Evolutionary conservation across 1,284 basidiomycete genomes (phyloP).

Genomic region (Irpex sp.): DNA sequence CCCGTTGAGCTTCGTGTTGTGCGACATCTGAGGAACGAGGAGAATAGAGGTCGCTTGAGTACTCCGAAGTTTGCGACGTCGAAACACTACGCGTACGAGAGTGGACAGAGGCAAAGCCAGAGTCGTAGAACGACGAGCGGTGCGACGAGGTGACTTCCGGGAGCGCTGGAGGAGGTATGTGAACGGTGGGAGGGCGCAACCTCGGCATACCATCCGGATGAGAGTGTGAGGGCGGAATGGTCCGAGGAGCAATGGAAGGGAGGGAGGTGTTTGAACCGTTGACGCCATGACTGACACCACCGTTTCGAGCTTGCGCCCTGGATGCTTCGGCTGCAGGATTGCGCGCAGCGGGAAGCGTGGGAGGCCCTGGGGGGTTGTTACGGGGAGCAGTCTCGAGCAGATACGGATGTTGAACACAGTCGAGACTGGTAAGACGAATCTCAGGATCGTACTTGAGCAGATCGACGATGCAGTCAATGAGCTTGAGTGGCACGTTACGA

Average conservation of each 20-base stretch:
- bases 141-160: slow-evolving; percentile 52
- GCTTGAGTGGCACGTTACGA: slow-evolving; percentile 69
- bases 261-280: slow-evolving; percentile 31
- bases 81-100: slow-evolving; percentile 29
- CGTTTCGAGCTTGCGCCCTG: slow-evolving; percentile 6
- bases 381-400: slow-evolving; percentile 69
- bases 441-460: slow-evolving; percentile 92
- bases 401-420: slow-evolving; percentile 90
- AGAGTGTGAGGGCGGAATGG: slow-evolving; percentile 58
- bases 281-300: background rate
- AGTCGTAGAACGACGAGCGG: slow-evolving; percentile 49
- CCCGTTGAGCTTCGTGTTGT: slow-evolving; percentile 18
- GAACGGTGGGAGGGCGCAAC: slow-evolving; percentile 33
- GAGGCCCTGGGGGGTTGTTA: slow-evolving; percentile 65
- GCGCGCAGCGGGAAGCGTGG: slow-evolving; percentile 20
- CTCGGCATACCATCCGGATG: slow-evolving; percentile 39
- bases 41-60: slow-evolving; percentile 29
- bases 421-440: slow-evolving; percentile 76
- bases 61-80: slow-evolving; percentile 35
- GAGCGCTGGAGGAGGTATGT: slow-evolving; percentile 33
- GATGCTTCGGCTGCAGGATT: slow-evolving; percentile 1
- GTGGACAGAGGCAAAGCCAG: slow-evolving; percentile 20
- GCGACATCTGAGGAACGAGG: slow-evolving; percentile 18
- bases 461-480: slow-evolving; percentile 91
- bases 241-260: slow-evolving; percentile 50